Evolutionary conservation across 2,329 filamentous ascomycete genomes (phyloP).

Genomic region (Tothia fuscella): DNA sequence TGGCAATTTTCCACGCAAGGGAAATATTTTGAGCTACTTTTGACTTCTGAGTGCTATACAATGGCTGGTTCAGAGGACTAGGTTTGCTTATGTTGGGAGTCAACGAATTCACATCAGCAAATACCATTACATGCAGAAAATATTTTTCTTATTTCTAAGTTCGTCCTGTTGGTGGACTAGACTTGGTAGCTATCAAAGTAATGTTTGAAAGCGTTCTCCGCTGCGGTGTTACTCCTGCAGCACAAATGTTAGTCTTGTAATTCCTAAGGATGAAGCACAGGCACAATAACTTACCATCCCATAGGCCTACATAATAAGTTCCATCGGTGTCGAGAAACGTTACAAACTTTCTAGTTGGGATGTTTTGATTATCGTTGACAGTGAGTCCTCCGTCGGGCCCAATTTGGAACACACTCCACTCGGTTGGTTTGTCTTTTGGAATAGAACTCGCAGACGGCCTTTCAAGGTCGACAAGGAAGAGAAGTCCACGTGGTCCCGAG

Average conservation of each 20-base stretch:
- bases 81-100: too few species aligned
- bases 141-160: too few species aligned
- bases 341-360: slow-evolving; percentile 1
- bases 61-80: too few species aligned
- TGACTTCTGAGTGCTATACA: too few species aligned
- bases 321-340: slow-evolving; percentile 6
- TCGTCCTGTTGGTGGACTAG: too few species aligned
- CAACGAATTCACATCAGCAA: too few species aligned
- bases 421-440: background rate
- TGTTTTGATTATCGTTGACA: slow-evolving; percentile 1
- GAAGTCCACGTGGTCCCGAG: too few species aligned
- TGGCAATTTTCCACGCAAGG: too few species aligned
- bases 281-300: slow-evolving; percentile 4
- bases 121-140: too few species aligned
- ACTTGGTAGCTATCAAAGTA: slow-evolving; percentile 7
- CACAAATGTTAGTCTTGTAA: background rate
- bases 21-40: too few species aligned
- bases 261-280: too few species aligned
- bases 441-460: background rate
- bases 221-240: slow-evolving; percentile 4
- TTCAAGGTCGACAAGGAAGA: too few species aligned
- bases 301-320: slow-evolving; percentile 7
- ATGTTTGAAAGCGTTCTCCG: slow-evolving; percentile 5
- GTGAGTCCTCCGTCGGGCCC: background rate
- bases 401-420: slow-evolving; percentile 8